These are phyloP conservation scores for Globisporangium paroecandrum DNA, from an alignment of 352 stramenopile species.

Conservation along the genomic window DNA sequence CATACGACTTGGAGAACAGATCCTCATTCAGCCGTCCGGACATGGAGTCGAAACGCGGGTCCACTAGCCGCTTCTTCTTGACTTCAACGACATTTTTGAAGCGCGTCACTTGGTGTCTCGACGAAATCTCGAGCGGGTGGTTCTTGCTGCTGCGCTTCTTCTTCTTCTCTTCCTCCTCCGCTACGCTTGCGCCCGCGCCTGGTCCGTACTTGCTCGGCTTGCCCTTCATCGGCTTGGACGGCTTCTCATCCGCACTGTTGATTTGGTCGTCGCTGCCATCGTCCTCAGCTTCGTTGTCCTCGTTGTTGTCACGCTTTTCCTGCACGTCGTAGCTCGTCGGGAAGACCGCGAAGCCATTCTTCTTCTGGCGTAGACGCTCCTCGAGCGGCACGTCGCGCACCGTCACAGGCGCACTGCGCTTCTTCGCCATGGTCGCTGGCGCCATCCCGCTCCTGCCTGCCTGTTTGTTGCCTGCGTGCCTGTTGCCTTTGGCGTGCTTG, in stretches of 20 bases:
- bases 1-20: constrained; percentile 85
- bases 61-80: constrained; percentile 62
- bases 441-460: constrained; percentile 1
- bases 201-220: constrained; percentile 19
- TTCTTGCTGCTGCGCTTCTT: constrained; percentile 78
- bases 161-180: constrained; percentile 16
- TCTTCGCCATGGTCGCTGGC: constrained; percentile 11
- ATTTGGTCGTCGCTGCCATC: background rate
- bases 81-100: constrained; percentile 82
- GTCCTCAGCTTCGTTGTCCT: background rate
- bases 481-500: background rate
- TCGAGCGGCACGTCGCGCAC: constrained; percentile 73
- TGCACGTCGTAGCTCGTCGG: constrained; percentile 8
- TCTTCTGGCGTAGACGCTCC: constrained; percentile 74
- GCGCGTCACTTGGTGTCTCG: constrained; percentile 75
- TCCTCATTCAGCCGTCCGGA: constrained; percentile 87
- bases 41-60: constrained; percentile 87
- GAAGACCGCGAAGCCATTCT: constrained; percentile 58
- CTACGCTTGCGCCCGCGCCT: constrained; percentile 3
- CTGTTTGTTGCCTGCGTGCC: background rate
- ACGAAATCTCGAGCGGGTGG: constrained; percentile 80
- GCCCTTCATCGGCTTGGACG: constrained; percentile 13
- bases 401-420: constrained; percentile 10
- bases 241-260: constrained; percentile 11
- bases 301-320: background rate